phyloP scores from a whole-genome alignment of 202 grass and related monocot species.

The Zoysia matrella region DNA sequence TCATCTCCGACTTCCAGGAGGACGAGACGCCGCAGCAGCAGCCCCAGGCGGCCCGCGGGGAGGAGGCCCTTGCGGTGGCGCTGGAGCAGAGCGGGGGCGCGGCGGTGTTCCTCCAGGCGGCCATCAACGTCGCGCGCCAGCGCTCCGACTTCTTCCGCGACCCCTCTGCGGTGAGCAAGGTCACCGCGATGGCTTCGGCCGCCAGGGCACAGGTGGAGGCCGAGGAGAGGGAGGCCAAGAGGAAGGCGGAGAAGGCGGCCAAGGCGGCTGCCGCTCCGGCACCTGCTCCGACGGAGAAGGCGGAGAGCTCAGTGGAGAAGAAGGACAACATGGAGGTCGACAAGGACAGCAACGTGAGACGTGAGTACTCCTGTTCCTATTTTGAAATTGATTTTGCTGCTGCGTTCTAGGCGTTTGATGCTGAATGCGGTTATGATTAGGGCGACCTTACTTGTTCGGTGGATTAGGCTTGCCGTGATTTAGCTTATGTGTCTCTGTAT shows the following conservation, averaged over 20 bases:
- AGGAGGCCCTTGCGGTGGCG: slow-evolving; percentile 55
- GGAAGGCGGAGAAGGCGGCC: slow-evolving; percentile 45
- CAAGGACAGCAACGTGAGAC: slow-evolving; percentile 18
- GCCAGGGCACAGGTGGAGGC: slow-evolving; percentile 70
- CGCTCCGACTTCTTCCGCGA: slow-evolving; percentile 72
- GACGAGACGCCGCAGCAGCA: slow-evolving; percentile 46
- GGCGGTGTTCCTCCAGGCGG: slow-evolving; percentile 68
- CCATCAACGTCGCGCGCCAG: slow-evolving; percentile 67
- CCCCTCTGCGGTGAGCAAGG: slow-evolving; percentile 54
- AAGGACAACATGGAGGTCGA: not conserved
- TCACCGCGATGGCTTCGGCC: slow-evolving; percentile 57
- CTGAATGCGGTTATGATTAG: not conserved
- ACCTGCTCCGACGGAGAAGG: not conserved
- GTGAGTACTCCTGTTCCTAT: slow-evolving; percentile 46
- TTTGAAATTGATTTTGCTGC: not conserved
- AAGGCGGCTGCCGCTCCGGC: not conserved
- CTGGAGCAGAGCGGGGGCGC: slow-evolving; percentile 70
- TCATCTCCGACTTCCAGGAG: slow-evolving; percentile 86
- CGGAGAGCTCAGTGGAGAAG: not conserved
- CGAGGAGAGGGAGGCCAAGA: slow-evolving; percentile 42
- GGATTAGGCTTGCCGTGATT: not conserved
- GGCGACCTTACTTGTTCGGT: not conserved
- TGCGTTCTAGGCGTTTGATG: not conserved
- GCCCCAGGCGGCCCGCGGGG: slow-evolving; percentile 21
- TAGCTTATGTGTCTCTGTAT: not conserved